Evolutionary conservation across 2,329 filamentous ascomycete genomes (phyloP).

Genomic region (Dothideomycetidae sp.): DNA sequence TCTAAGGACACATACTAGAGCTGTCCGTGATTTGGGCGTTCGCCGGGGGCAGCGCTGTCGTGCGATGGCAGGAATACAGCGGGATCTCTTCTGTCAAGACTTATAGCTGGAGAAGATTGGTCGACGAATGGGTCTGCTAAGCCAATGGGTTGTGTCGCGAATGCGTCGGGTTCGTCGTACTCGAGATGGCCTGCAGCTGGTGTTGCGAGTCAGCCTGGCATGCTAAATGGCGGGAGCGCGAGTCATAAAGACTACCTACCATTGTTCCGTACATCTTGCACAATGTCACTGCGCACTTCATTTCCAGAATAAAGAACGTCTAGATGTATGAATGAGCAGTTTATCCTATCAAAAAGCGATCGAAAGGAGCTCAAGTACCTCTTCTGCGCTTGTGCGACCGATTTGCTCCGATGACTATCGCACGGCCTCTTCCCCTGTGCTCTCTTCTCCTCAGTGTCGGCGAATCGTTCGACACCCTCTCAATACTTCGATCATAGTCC

Average conservation of each 20-base stretch:
- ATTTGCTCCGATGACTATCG: not conserved
- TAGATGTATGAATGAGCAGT: constrained; percentile 6
- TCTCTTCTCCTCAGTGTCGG: not conserved
- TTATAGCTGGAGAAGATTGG: not conserved
- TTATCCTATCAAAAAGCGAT: constrained; percentile 4
- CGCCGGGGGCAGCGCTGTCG: too few species aligned
- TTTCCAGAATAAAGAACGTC: too few species aligned
- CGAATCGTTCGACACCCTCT: too few species aligned
- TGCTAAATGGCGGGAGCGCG: too few species aligned
- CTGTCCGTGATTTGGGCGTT: not conserved
- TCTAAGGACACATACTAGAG: not conserved
- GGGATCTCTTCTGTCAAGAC: too few species aligned
- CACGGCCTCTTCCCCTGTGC: not conserved
- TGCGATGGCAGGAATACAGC: too few species aligned
- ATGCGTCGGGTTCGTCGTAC: not conserved
- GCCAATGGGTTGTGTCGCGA: constrained; percentile 1
- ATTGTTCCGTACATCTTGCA: too few species aligned
- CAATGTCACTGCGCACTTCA: too few species aligned
- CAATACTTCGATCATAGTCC: too few species aligned
- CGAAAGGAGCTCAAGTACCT: constrained; percentile 4
- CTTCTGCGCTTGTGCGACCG: not conserved
- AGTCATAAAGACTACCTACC: too few species aligned
- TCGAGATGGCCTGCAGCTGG: constrained; percentile 1
- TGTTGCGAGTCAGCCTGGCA: constrained; percentile 1
- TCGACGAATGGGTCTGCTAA: constrained; percentile 4